Percentiles rank a stretch among this genome's conserved stretches.
Evolutionary conservation across 1,284 basidiomycete species (phyloP).

Genomic region (Trichosporon sp.): DNA sequence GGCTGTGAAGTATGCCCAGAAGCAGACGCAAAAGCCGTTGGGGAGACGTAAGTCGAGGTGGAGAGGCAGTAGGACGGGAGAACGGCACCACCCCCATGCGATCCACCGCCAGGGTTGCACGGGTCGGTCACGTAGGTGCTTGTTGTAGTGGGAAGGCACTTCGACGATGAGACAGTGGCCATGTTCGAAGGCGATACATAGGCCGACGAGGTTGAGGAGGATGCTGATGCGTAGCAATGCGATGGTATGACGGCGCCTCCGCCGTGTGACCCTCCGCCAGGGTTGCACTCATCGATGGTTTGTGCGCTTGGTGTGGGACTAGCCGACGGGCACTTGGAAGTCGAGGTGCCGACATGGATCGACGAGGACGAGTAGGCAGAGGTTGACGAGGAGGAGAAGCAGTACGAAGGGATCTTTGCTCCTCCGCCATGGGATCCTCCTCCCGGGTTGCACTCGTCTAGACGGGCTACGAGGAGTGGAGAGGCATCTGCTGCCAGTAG

Average conservation of each 20-base stretch:
- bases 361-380: no score
- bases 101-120: neutral
- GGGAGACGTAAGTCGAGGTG: neutral
- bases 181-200: neutral
- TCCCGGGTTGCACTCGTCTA: neutral
- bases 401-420: neutral
- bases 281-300: neutral
- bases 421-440: neutral
- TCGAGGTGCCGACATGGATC: no score
- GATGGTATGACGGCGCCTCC: neutral
- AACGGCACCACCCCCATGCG: neutral
- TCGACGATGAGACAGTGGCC: neutral
- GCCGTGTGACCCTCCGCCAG: neutral
- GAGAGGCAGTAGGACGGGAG: neutral
- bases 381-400: neutral
- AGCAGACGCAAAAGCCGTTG: neutral
- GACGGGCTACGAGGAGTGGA: neutral
- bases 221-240: neutral
- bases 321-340: no score
- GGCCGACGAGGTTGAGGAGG: neutral
- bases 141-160: neutral
- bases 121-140: neutral
- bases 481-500: neutral
- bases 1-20: neutral
- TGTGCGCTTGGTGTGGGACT: no score